Percentiles rank a stretch among this genome's conserved stretches.
phyloP scores from a whole-genome alignment of 257 asterid genomes.

The Nyctanthes arbortristis region DNA sequence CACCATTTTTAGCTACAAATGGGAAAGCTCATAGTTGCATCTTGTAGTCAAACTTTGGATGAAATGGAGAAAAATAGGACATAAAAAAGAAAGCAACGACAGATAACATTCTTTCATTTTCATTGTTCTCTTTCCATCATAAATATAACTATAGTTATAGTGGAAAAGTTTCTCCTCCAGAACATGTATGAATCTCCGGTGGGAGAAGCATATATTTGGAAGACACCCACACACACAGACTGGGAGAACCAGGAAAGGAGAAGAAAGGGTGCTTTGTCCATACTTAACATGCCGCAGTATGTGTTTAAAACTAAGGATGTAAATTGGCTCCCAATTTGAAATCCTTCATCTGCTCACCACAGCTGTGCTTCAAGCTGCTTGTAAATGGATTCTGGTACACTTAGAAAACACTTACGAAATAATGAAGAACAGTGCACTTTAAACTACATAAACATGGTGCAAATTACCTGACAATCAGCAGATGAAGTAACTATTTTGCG shows the following conservation, averaged over 20 bases:
- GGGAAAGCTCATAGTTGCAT: background rate
- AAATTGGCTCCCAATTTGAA: background rate
- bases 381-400: background rate
- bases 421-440: no score
- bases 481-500: conserved; percentile 63
- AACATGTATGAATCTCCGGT: background rate
- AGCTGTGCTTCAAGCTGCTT: background rate
- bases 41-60: background rate
- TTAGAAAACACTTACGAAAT: no score
- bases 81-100: background rate
- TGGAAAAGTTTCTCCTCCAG: background rate
- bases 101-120: background rate
- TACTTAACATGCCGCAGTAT: background rate
- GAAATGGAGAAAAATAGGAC: background rate
- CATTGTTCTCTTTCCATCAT: background rate
- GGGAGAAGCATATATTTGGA: background rate
- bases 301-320: background rate
- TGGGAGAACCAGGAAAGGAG: no score
- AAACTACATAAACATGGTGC: conserved; percentile 3
- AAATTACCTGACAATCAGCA: conserved; percentile 81
- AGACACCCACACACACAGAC: no score
- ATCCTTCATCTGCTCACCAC: background rate
- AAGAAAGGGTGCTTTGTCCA: no score
- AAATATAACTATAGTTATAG: background rate
- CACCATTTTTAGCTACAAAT: no score